Conservation (phyloP, 2,329 filamentous ascomycete genomes). For the Colletotrichum chlorophyti region DNA sequence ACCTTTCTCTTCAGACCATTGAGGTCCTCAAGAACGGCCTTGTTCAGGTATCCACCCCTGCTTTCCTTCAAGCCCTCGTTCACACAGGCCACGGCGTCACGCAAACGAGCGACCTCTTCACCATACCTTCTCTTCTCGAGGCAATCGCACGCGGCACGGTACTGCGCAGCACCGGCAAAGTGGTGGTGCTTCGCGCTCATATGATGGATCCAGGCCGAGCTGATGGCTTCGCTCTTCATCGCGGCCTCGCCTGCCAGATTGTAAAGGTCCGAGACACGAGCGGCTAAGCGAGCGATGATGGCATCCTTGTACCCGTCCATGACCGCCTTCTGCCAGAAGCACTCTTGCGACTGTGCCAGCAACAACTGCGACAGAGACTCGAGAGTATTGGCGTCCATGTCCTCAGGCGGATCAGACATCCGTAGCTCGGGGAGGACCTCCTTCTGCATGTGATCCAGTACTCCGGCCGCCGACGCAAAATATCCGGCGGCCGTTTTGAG, state of each 20-base stretch:
- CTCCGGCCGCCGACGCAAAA: slow-evolving; percentile 86
- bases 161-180: slow-evolving; percentile 95
- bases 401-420: slow-evolving; percentile 82
- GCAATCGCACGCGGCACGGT: slow-evolving; percentile 87
- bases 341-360: slow-evolving; percentile 93
- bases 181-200: slow-evolving; percentile 97
- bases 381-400: slow-evolving; percentile 91
- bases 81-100: slow-evolving; percentile 82
- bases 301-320: slow-evolving; percentile 93
- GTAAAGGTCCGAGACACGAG: slow-evolving; percentile 89
- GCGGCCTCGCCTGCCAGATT: slow-evolving; percentile 83
- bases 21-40: slow-evolving; percentile 81
- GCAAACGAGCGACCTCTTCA: slow-evolving; percentile 88
- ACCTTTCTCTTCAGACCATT: slow-evolving; percentile 83
- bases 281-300: slow-evolving; percentile 89
- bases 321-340: slow-evolving; percentile 97
- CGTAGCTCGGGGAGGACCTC: slow-evolving; percentile 83
- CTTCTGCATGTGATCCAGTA: slow-evolving; percentile 78
- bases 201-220: slow-evolving; percentile 96
- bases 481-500: slow-evolving; percentile 89
- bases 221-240: slow-evolving; percentile 87
- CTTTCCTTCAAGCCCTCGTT: slow-evolving; percentile 87
- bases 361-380: slow-evolving; percentile 84
- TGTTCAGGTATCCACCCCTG: slow-evolving; percentile 76
- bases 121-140: slow-evolving; percentile 94